phyloP scores from a whole-genome alignment of 2,329 filamentous ascomycete species.

The Aspergillaceae sp. region DNA sequence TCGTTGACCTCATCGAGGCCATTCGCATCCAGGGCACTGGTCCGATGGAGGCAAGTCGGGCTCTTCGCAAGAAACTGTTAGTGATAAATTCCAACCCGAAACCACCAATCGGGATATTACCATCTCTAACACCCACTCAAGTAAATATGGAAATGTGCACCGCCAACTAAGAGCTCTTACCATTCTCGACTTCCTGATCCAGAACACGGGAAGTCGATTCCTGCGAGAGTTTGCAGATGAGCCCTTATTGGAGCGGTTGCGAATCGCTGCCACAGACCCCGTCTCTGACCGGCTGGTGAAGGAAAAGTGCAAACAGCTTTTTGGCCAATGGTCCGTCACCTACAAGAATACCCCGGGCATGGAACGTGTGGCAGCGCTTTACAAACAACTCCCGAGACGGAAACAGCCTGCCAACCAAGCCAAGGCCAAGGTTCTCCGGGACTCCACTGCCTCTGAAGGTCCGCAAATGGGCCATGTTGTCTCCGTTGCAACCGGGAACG shows the following conservation, averaged over 20 bases:
- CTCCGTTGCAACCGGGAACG: slow-evolving; percentile 31
- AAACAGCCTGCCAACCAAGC: slow-evolving; percentile 69
- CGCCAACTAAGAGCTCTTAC: slow-evolving; percentile 81
- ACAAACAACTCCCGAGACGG: slow-evolving; percentile 57
- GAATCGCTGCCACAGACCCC: slow-evolving; percentile 76
- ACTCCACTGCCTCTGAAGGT: slow-evolving; percentile 53
- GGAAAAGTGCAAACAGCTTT: slow-evolving; percentile 78
- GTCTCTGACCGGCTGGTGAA: slow-evolving; percentile 79
- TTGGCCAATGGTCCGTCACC: slow-evolving; percentile 73
- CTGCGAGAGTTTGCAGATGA: slow-evolving; percentile 84
- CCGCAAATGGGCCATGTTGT: slow-evolving; percentile 31
- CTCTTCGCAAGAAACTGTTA: slow-evolving; percentile 87
- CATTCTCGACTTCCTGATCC: slow-evolving; percentile 84
- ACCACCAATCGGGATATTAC: too few species aligned
- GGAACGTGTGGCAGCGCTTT: slow-evolving; percentile 68
- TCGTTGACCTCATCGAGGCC: slow-evolving; percentile 89
- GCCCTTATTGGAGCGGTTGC: slow-evolving; percentile 79
- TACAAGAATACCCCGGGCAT: slow-evolving; percentile 77
- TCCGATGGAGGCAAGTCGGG: slow-evolving; percentile 79
- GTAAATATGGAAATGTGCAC: slow-evolving; percentile 91
- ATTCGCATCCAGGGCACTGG: slow-evolving; percentile 82
- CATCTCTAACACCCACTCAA: slow-evolving; percentile 20
- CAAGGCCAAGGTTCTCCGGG: slow-evolving; percentile 71
- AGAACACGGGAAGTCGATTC: slow-evolving; percentile 84
- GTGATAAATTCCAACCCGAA: slow-evolving; percentile 15